phyloP scores from a whole-genome alignment of 1,284 basidiomycete species.

The Entoloma clypeatum region DNA sequence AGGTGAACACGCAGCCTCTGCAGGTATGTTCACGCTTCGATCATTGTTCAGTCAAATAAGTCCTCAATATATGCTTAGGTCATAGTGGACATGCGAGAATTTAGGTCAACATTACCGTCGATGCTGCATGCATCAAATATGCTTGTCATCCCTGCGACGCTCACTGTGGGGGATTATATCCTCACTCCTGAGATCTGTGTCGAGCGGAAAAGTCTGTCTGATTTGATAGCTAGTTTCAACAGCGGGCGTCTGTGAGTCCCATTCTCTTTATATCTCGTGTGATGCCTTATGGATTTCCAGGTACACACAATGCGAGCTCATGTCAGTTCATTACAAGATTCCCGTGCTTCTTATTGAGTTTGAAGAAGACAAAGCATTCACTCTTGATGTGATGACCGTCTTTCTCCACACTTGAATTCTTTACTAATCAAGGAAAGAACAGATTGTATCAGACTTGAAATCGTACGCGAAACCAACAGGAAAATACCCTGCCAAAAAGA shows the following conservation, averaged over 20 bases:
- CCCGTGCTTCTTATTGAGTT: conserved; percentile 98
- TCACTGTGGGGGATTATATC: conserved; percentile 96
- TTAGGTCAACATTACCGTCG: conserved; percentile 89
- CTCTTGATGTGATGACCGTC: conserved; percentile 63
- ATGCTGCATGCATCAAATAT: conserved; percentile 83
- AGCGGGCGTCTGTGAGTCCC: conserved; percentile 85
- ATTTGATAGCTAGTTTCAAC: conserved; percentile 89
- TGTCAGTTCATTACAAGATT: conserved; percentile 95
- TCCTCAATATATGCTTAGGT: conserved; percentile 47
- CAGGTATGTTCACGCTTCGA: conserved; percentile 43
- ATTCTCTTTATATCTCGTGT: not conserved
- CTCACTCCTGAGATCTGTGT: conserved; percentile 94
- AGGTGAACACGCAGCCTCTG: conserved; percentile 65
- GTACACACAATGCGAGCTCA: conserved; percentile 95
- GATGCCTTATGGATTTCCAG: conserved; percentile 38
- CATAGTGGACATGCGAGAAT: conserved; percentile 96
- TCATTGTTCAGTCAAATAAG: not conserved
- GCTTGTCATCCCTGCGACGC: conserved; percentile 83
- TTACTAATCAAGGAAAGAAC: conserved; percentile 3
- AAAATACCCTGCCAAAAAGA: conserved; percentile 55
- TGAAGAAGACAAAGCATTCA: conserved; percentile 95
- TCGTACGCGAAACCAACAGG: conserved; percentile 58
- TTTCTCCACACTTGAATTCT: not conserved
- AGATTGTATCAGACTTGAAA: conserved; percentile 61
- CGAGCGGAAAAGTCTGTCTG: conserved; percentile 91